Base-by-base conservation (phyloP, 1,139 yeast genomes). In the Ogataea hybrid region DNA sequence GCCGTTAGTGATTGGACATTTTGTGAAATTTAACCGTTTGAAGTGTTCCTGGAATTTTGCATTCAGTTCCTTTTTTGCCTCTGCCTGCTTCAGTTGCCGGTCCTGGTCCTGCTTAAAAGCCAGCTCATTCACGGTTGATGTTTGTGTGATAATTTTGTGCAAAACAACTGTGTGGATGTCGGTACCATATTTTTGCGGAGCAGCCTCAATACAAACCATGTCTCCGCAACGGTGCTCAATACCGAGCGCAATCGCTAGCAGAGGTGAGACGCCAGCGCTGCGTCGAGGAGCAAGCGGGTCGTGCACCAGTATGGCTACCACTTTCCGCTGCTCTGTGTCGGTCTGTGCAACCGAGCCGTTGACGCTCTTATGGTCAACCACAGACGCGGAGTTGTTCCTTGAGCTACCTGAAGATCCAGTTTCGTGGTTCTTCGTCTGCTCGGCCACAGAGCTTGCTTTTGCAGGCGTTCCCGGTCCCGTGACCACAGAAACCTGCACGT, bases 231-330 rank as follows among this genome's bases (percentile, higher is more conserved):
- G 46, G 20, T 65, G 64, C 44, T 73, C 78, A 1, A 76, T 61
- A 0, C 79, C 77, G 28, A 86, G 68, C 0, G 94, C 81, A 6
- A 72, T 65, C 1, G 90, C 74, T 34, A 85, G 65, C 4, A 73
- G 62, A 10, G 62, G 55, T 0, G 95, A 81, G 12, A 88, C 54
- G 0, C 81, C 84, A 6, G 79, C 77, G 32, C 73, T 71, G 22
- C 71, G 69, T 2, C 57, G 44, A 0, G 78, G 78, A 5, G 73
- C 57, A 0, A 57, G 48, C 1, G 65, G 58, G 43, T 57, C 63
- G 43, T 68, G 67, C 0, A 75, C 68, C 3, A 84, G 59, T 34
- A 65, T 69, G 0, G 92, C 95, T 6, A 78, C 68, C 0, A 87
- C 59, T 25, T 73, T 63, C 35, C 64, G 68, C 30, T 71, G 68